Evolutionary conservation across 2,329 filamentous ascomycete species (phyloP), one percentile per base, ranked within the genome.

Genomic region (Pseudocercospora eumusae): DNA sequence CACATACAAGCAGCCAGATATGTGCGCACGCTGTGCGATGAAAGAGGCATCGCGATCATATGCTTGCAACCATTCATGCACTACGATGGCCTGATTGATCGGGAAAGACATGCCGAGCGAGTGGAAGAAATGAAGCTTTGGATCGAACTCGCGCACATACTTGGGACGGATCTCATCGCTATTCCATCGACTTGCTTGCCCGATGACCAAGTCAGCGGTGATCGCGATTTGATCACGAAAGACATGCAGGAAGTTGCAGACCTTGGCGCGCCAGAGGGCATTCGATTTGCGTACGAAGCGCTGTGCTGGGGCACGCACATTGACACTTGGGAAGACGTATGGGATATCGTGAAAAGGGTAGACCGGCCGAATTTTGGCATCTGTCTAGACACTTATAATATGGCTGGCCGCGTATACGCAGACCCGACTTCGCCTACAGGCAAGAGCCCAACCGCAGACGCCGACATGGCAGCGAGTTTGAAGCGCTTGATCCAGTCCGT

Each of bases 341-440:
- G 88, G 87, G 84, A 87, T 6, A 78, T 92, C 2, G 85, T 92
- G 0, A 76, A 81, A 67, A 77, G 77, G 2, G 88, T 92, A 27
- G 80, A 90, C 73, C 76, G 88, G 7, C 75, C 82, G 8, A 93
- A 93, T 75, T 91, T 93, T 71, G 90, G 90, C 7, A 78, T 92
- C 44, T 92, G 89, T 71, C 80, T 93, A 23, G 90, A 93, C 75
- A 91, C 87, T 0, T 93, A 91, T 78, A 91, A 93, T 74, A 88
- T 93, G 62, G 84, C 88, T 0, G 89, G 85, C 0, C 78, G 86
- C 5, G 84, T 91, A 62, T 93, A 85, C 67, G 90, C 87, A 0
- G 89, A 93, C 69, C 90, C 89, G 0, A 75, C 84, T 0, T 74
- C 80, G 0, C 66, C 77, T 0, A 78, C 78, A 0, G 84, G 88